Conservation (phyloP, 139 green algal species). For the Chlamydomonas sp. region DNA sequence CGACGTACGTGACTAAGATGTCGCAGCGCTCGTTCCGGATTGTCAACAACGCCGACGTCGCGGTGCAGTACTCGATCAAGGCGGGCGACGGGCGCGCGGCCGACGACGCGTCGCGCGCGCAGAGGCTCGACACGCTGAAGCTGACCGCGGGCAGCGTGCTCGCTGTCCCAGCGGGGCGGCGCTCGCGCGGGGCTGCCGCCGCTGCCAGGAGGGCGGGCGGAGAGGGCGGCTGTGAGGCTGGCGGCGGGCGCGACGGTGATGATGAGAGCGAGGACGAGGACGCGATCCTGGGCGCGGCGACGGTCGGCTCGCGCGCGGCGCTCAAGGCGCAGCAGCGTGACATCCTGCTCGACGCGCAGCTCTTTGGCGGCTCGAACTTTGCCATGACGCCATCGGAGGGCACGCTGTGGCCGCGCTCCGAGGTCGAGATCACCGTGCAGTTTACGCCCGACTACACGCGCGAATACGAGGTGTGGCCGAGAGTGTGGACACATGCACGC, state of each 20-base stretch:
- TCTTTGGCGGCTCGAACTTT: conserved; percentile 35
- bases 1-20: conserved; percentile 63
- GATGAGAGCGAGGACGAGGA: conserved; percentile 42
- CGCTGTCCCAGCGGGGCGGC: no score
- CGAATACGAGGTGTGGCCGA: conserved; percentile 43
- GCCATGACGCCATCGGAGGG: conserved; percentile 45
- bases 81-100: no score
- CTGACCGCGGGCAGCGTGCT: no score
- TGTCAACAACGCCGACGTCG: conserved; percentile 28
- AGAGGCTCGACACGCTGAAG: conserved; percentile 4
- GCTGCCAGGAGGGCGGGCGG: neutral
- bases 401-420: conserved; percentile 44
- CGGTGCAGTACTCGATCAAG: neutral
- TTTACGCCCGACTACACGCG: conserved; percentile 54
- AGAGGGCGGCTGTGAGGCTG: neutral
- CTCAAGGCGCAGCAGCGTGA: conserved; percentile 13
- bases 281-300: conserved; percentile 21
- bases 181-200: no score
- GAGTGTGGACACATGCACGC: no score
- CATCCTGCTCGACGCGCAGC: conserved; percentile 29
- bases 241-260: neutral
- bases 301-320: neutral
- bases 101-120: neutral
- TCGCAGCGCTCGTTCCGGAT: conserved; percentile 58
- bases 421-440: conserved; percentile 60